Base-by-base conservation (phyloP, 2,329 filamentous ascomycete species). In the Camillea tinctor region DNA sequence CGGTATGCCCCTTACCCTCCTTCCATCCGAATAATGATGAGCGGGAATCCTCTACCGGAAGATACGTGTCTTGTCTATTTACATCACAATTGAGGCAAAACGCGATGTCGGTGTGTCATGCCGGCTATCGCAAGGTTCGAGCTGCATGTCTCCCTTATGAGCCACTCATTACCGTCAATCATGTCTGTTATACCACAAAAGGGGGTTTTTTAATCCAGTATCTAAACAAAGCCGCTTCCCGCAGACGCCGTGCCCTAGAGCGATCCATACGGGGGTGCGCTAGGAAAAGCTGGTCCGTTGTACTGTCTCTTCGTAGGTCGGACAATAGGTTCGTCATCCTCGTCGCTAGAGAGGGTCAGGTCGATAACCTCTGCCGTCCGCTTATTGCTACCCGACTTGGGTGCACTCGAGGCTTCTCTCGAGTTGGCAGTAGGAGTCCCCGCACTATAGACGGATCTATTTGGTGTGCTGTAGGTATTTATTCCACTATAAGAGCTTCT, bases 271-370 rank as follows among this genome's bases (percentile, higher is more conserved):
- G 49, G 56, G 58, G 67, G 52, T 57, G 60, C 9, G 61, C 62
- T 8, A 26, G 59, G 54, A 24, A 50, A 64, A 26, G 57, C 52
- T 4, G 58, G 55, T 3, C 65, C 66, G 4, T 57, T 22, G 49
- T 75, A 74, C 61, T 80, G 79, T 54, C 83, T 77, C 72, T 87
- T 86, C 4, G 74, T 62, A 1, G 81, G 75, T 8, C 79, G 80
- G 8, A 59, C 36, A 30, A 76, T 75, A 2, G 76, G 69, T 3
- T 78, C 75, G 52, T 79, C 77, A 19, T 81, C 80, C 48, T 84
- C 81, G 51, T 85, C 82, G 56, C 85, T 83, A 53, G 81, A 84
- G 6, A 84, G 71, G 1, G 85, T 88, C 62, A 88, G 72, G 66
- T 88, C 85, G 62, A 88, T 87, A 2, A 87, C 80, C 51, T 83